Base-by-base conservation (phyloP, 441 rosid genomes). In the Oxalis stricta region DNA sequence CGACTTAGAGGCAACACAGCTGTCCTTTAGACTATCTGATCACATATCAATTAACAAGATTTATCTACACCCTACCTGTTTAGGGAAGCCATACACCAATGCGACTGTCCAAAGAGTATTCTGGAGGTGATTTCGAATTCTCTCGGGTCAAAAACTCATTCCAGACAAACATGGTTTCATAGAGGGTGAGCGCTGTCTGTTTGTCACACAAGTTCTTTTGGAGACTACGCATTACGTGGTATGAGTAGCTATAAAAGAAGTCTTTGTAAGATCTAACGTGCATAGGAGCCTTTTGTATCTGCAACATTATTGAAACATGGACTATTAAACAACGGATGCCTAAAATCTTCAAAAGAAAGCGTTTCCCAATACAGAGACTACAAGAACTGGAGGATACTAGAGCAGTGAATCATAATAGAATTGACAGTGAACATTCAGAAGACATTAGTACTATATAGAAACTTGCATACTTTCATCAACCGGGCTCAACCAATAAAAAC, bases 161-260 rank as follows among this genome's bases (percentile, higher is more conserved):
- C 99, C 99, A 92, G 33, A 92, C 99, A 59, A 84, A 92, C 99
- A 92, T 92, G 38, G 92, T 87, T 44, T 84, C 89, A 46, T 92
- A 84, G 10, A 71, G 78, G 34, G 66, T 70, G 26, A 54, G 79
- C n/a, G 85, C 93, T 60, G 71, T 69, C 72, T 76, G 77, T 52
- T 56, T 69, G 51, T 76, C 62, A 59, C 77, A 76, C 66, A 80
- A 52, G 65, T 88, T 88, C 56, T 66, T 82, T 63, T 93, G 99
- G 63, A 84, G 94, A 68, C 96, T 70, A 55, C 79, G 66, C 99
- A 88, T 88, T 34, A 87, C 62, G 68, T 82, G 73, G 70, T 92
- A 87, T 3, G 99, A 84, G 70, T 93, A 93, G 69, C 99, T 93
- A 71, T 82, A 88, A 64, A 69, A 82, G 87, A 93, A 93, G 82